These are phyloP conservation scores for Stygiomarasmius scandens DNA, from an alignment of 1,284 basidiomycete species.

Conservation along the genomic window DNA sequence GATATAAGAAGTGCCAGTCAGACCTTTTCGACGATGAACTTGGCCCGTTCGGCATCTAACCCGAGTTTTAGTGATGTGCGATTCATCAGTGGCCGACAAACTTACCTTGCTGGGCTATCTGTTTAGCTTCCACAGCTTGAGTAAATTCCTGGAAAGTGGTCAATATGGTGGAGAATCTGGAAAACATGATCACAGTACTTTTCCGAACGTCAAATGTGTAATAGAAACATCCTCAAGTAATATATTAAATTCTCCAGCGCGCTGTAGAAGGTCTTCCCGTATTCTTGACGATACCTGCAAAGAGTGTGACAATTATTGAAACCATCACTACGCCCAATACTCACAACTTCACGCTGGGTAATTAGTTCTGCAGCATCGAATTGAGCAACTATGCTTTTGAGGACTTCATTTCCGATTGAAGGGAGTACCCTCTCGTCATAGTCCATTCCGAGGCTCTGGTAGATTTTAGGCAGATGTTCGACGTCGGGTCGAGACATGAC, in stretches of 20 bases:
- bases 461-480: slow-evolving; percentile 88
- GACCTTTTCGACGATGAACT: slow-evolving; percentile 95
- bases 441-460: slow-evolving; percentile 92
- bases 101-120: slow-evolving; percentile 92
- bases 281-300: slow-evolving; percentile 89
- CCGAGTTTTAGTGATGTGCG: slow-evolving; percentile 14
- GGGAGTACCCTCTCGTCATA: slow-evolving; percentile 97
- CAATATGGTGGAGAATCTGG: slow-evolving; percentile 19
- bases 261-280: slow-evolving; percentile 88
- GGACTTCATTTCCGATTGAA: slow-evolving; percentile 95
- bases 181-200: slow-evolving; percentile 43
- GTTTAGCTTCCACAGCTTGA: slow-evolving; percentile 97
- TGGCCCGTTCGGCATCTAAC: slow-evolving; percentile 90
- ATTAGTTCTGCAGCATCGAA: slow-evolving; percentile 99
- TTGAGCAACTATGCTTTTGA: slow-evolving; percentile 98
- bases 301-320: background rate
- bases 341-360: slow-evolving; percentile 81
- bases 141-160: slow-evolving; percentile 69
- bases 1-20: slow-evolving; percentile 15
- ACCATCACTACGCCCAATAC: slow-evolving; percentile 34
- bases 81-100: slow-evolving; percentile 8
- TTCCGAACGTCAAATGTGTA: slow-evolving; percentile 83
- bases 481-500: slow-evolving; percentile 95
- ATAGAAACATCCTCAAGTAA: slow-evolving; percentile 97
- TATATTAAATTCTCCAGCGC: slow-evolving; percentile 97